A percentile compares a stretch with the other conserved stretches of the same genome.
Evolutionary conservation across 257 asterid genomes (phyloP).

Genomic region (Ajuga chamaepitys): DNA sequence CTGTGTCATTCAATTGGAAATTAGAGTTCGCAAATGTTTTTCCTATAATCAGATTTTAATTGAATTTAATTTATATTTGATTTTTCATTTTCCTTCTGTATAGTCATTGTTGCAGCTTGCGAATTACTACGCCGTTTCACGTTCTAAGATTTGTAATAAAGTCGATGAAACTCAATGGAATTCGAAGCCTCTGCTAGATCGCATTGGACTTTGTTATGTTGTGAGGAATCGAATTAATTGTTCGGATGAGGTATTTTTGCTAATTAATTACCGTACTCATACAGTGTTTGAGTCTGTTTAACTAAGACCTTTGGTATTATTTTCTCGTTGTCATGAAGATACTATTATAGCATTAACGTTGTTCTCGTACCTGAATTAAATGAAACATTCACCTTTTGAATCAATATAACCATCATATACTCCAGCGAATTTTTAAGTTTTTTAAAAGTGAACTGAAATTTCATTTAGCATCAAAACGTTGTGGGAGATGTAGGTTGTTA

Average conservation of each 20-base stretch:
- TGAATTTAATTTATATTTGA: slow-evolving; percentile 3
- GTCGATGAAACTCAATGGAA: slow-evolving; percentile 26
- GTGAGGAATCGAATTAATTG: slow-evolving; percentile 42
- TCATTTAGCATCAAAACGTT: neutral
- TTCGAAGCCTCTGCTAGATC: slow-evolving; percentile 58
- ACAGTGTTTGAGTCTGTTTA: neutral
- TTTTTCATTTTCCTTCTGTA: slow-evolving; percentile 2
- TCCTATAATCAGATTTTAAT: neutral
- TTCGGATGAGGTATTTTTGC: slow-evolving; percentile 47
- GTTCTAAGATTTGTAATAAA: slow-evolving; percentile 18
- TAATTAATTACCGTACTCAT: neutral
- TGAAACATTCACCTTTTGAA: neutral
- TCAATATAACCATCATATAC: neutral
- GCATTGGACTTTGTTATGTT: slow-evolving; percentile 72
- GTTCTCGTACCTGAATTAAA: neutral
- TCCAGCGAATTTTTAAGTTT: neutral
- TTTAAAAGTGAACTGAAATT: neutral
- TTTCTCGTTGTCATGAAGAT: neutral
- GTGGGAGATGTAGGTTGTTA: neutral
- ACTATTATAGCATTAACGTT: neutral
- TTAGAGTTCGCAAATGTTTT: neutral
- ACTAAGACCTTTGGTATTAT: neutral
- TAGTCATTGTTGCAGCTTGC: slow-evolving; percentile 88
- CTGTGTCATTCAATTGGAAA: neutral
- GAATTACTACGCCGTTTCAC: slow-evolving; percentile 58